phyloP scores from a whole-genome alignment of 176 grass and related monocot species.

The Microstegium vimineum region DNA sequence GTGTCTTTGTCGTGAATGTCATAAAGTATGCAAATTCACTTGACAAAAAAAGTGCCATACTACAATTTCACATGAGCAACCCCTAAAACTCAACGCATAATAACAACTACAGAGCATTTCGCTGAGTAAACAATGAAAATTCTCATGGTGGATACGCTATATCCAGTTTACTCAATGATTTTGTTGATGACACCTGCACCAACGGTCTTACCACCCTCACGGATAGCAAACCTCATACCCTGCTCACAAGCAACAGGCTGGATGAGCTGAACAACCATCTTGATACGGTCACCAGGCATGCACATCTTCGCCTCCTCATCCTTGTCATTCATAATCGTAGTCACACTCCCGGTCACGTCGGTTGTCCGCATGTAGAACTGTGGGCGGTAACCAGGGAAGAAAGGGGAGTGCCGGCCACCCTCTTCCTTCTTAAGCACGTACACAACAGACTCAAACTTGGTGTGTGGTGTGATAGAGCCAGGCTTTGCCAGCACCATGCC shows the following conservation, averaged over 20 bases:
- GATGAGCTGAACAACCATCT: constrained; percentile 90
- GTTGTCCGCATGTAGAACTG: constrained; percentile 97
- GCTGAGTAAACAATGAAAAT: constrained; percentile 51
- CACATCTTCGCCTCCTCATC: constrained; percentile 96
- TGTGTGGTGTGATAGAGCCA: constrained; percentile 74
- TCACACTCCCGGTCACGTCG: constrained; percentile 70
- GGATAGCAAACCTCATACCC: constrained; percentile 87
- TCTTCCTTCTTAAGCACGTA: constrained; percentile 95
- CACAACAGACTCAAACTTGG: constrained; percentile 81
- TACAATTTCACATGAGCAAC: constrained; percentile 54
- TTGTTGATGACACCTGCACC: constrained; percentile 74
- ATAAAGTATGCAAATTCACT: constrained; percentile 59
- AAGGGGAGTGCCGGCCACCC: constrained; percentile 82
- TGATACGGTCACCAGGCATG: constrained; percentile 82
- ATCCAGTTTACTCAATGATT: constrained; percentile 61
- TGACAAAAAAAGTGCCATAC: constrained; percentile 47
- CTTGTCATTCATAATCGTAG: constrained; percentile 86
- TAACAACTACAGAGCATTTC: constrained; percentile 57
- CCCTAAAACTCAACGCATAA: constrained; percentile 57
- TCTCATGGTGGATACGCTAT: constrained; percentile 25
- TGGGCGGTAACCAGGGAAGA: constrained; percentile 79
- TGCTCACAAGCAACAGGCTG: constrained; percentile 69
- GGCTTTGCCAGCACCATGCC: constrained; percentile 85
- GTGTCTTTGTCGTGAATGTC: constrained; percentile 43
- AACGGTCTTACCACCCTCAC: constrained; percentile 87